Evolutionary conservation across 495 filamentous ascomycete species (phyloP).

Genomic region (Jackrogersella minutella): DNA sequence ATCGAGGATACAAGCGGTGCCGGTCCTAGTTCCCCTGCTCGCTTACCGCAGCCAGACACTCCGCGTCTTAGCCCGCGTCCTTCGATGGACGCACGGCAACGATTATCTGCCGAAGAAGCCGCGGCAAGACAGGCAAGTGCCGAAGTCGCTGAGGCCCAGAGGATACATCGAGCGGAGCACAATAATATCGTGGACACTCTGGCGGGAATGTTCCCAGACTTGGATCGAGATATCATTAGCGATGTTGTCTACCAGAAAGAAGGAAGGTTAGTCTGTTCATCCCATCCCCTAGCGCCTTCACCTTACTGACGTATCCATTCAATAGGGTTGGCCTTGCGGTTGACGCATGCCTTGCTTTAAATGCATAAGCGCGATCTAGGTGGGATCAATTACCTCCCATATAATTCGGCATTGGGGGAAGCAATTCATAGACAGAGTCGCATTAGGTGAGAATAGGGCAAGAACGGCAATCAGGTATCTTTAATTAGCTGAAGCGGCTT

Average conservation of each 20-base stretch:
- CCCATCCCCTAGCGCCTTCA: not conserved
- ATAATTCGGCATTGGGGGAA: not conserved
- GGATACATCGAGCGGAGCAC: slow-evolving; percentile 86
- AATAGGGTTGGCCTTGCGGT: slow-evolving; percentile 87
- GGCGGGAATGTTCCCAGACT: slow-evolving; percentile 89
- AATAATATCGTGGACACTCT: slow-evolving; percentile 90
- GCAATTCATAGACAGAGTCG: slow-evolving; percentile 3
- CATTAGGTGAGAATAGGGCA: slow-evolving; percentile 1
- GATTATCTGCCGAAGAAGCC: slow-evolving; percentile 80
- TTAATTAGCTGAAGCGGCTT: slow-evolving; percentile 12
- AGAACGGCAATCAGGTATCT: not conserved
- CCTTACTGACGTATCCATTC: slow-evolving; percentile 35
- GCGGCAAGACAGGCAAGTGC: slow-evolving; percentile 94
- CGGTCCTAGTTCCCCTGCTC: slow-evolving; percentile 58
- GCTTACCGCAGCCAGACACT: slow-evolving; percentile 60
- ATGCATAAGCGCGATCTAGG: slow-evolving; percentile 45
- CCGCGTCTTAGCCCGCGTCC: slow-evolving; percentile 56
- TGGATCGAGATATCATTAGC: slow-evolving; percentile 90
- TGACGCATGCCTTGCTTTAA: slow-evolving; percentile 89
- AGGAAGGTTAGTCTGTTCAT: slow-evolving; percentile 71
- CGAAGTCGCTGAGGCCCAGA: slow-evolving; percentile 86
- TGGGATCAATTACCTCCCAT: not conserved
- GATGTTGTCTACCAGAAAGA: slow-evolving; percentile 93
- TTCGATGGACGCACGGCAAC: slow-evolving; percentile 45
- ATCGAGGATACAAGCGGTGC: slow-evolving; percentile 71